phyloP scores from a whole-genome alignment of 2,329 filamentous ascomycete species.

The Orbilia javanica region DNA sequence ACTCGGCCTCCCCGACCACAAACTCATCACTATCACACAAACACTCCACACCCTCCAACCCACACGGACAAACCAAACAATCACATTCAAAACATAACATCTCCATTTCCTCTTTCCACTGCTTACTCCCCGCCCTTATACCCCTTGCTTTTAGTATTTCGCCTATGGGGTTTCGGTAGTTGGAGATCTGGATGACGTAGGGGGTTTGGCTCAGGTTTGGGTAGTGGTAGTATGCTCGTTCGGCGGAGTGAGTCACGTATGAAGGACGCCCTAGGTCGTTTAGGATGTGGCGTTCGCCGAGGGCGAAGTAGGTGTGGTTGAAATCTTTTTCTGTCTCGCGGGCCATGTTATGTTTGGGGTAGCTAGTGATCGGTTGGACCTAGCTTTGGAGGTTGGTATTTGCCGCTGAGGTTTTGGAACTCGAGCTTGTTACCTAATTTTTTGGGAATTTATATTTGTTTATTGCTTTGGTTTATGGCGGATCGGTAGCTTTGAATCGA shows the following conservation, averaged over 20 bases:
- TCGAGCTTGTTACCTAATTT: no score
- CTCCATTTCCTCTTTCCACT: constrained; percentile 29
- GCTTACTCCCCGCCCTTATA: not conserved
- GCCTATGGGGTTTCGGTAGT: constrained; percentile 29
- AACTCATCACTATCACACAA: not conserved
- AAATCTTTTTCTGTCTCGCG: constrained; percentile 37
- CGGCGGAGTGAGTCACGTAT: constrained; percentile 41
- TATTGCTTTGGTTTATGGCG: no score
- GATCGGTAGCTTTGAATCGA: no score
- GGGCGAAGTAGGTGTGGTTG: constrained; percentile 31
- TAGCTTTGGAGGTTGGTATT: no score
- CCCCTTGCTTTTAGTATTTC: not conserved
- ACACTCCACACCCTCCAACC: constrained; percentile 7
- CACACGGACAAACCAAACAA: constrained; percentile 37
- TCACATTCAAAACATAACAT: constrained; percentile 32
- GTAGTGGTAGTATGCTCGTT: constrained; percentile 43
- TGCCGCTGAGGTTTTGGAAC: no score
- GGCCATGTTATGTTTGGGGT: constrained; percentile 26
- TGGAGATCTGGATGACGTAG: constrained; percentile 34
- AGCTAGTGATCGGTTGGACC: no score
- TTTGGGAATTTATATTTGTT: no score
- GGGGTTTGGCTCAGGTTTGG: not conserved
- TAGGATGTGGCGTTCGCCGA: constrained; percentile 19
- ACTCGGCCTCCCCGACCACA: not conserved
- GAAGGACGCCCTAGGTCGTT: constrained; percentile 23